Evolutionary conservation across 2,329 filamentous ascomycete genomes (phyloP).

Genomic region (Aureobasidium pullulans): DNA sequence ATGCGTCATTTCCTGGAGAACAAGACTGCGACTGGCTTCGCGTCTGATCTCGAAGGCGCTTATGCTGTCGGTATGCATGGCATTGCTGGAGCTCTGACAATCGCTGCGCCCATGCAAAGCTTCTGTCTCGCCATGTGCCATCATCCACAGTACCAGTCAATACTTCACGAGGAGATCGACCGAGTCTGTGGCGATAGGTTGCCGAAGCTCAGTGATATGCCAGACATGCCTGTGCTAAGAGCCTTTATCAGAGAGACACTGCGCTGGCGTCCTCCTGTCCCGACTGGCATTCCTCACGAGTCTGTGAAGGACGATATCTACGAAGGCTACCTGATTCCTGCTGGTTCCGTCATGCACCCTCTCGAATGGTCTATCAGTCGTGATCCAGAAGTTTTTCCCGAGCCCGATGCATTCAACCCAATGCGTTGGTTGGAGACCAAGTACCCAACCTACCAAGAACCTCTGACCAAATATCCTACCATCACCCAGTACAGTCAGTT

Average conservation of each 20-base stretch:
- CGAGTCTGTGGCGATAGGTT: constrained; percentile 47
- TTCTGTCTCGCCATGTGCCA: constrained; percentile 41
- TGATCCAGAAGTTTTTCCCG: constrained; percentile 17
- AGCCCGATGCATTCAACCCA: constrained; percentile 21
- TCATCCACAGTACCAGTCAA: constrained; percentile 36
- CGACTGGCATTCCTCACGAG: constrained; percentile 27
- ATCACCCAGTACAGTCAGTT: constrained; percentile 22
- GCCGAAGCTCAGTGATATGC: constrained; percentile 45
- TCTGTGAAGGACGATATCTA: constrained; percentile 21
- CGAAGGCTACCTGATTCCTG: constrained; percentile 22
- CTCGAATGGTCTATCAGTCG: constrained; percentile 23
- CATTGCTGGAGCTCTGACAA: constrained; percentile 40
- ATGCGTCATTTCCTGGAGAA: constrained; percentile 37
- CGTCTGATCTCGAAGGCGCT: constrained; percentile 37
- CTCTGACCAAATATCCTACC: constrained; percentile 18
- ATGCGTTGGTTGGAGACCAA: constrained; percentile 20
- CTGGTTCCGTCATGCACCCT: constrained; percentile 21
- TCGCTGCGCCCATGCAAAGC: constrained; percentile 40
- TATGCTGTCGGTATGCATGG: constrained; percentile 43
- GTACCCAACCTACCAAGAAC: constrained; percentile 20
- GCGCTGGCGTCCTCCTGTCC: constrained; percentile 51
- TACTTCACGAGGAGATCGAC: constrained; percentile 51
- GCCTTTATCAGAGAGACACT: constrained; percentile 53
- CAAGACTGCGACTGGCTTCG: constrained; percentile 33
- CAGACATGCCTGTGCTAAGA: constrained; percentile 45